Evolutionary conservation across 2,329 filamentous ascomycete species (phyloP).

Genomic region (Fusarium brachygibbosum): DNA sequence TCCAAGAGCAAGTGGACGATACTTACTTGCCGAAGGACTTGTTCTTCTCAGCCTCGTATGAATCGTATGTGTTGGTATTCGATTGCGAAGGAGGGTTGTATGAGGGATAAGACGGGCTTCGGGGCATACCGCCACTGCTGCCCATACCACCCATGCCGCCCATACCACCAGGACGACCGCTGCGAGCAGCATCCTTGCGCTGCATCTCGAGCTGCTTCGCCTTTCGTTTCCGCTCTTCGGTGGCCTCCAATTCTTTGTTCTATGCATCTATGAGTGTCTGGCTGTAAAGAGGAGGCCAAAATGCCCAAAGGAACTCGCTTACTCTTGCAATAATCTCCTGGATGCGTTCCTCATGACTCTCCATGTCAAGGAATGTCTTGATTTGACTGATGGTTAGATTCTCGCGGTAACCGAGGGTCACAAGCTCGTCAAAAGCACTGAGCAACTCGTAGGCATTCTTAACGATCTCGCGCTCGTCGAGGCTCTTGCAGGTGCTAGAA

Average conservation of each 20-base stretch:
- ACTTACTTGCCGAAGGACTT: conserved; percentile 84
- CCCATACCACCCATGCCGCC: conserved; percentile 52
- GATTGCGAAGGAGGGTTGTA: conserved; percentile 86
- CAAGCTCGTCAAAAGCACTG: conserved; percentile 96
- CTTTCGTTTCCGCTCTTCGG: conserved; percentile 97
- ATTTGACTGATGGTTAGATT: conserved; percentile 97
- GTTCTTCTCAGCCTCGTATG: conserved; percentile 97
- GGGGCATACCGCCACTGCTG: conserved; percentile 65
- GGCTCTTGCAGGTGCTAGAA: conserved; percentile 92
- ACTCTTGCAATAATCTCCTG: conserved; percentile 97
- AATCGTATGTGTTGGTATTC: conserved; percentile 86
- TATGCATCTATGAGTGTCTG: conserved; percentile 57
- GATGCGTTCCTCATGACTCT: conserved; percentile 98
- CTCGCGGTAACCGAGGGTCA: conserved; percentile 94
- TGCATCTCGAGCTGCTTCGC: conserved; percentile 99
- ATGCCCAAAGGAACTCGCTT: conserved; percentile 52
- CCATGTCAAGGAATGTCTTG: conserved; percentile 99
- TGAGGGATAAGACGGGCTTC: conserved; percentile 86
- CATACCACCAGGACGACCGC: conserved; percentile 60
- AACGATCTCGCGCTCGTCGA: conserved; percentile 95
- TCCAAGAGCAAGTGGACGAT: background rate
- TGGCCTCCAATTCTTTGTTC: conserved; percentile 99
- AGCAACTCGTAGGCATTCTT: conserved; percentile 96
- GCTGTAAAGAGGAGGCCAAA: background rate
- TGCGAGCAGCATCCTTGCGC: conserved; percentile 92